Evolutionary conservation across 2,329 filamentous ascomycete species (phyloP), one percentile per base, ranked within the genome.

Genomic region (Fusarium sp.): DNA sequence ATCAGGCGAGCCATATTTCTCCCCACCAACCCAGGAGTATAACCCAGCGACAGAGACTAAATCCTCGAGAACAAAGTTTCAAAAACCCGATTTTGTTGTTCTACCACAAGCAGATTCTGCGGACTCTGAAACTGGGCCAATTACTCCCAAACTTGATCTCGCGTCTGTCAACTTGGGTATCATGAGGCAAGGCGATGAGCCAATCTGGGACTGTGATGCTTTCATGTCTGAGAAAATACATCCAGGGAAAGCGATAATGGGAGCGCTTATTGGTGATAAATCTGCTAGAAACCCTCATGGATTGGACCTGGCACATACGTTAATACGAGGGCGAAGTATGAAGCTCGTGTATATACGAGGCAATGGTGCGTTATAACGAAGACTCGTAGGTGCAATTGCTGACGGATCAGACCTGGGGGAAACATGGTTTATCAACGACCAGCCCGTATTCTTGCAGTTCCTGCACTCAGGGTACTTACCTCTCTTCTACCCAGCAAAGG

Each of bases 341-440:
- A 46, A 59, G 5, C 39, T 72, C 1, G 50, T 72, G 2, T 72
- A 72, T 13, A 33, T 72, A 12, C 60, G 70, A 13, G 69, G 70
- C 0, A 72, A 54, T 13, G 60, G 70, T 72, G 54, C 7, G 70
- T 27, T 13, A 2, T 4, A 13, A 8, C 4, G 4, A 11, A 4
- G 4, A 2, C 4, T 11, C 1, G 3, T 1, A 8, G 1, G 0
- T 15, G 12, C 7, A 39, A 7, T 15, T 22, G 6, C 70, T 72
- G 2, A 72, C 14, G 1, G 5, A 5, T 10, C 9, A 72, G 70
- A 56, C 2, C 22, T 72, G 5, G 70, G 69, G 6, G 70, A 72
- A 11, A 72, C 70, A 0, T 72, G 70, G 70, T 72, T 72, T 3
- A 54, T 72, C 6, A 70, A 72, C 4, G 65, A 72, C 2, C 49